phyloP scores from a whole-genome alignment of 1,284 basidiomycete genomes.

The Fistulina hepatica region DNA sequence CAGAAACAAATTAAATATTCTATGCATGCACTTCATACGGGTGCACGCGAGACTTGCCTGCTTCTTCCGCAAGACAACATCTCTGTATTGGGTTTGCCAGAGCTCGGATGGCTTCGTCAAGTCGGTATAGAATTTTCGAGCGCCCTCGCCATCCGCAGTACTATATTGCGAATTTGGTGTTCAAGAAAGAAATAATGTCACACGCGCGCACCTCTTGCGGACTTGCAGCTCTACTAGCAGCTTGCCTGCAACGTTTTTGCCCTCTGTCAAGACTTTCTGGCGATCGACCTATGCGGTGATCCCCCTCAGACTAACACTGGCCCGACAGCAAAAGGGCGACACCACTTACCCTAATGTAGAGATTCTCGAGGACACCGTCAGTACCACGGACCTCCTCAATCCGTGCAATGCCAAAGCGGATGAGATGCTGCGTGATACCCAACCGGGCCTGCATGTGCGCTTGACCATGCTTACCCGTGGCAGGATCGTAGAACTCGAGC shows the following conservation, averaged over 20 bases:
- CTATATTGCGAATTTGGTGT: too few relatives aligned
- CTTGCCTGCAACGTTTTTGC: constrained; percentile 55
- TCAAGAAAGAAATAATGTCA: too few relatives aligned
- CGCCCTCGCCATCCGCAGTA: constrained; percentile 69
- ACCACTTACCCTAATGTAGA: constrained; percentile 51
- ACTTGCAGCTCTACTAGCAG: constrained; percentile 72
- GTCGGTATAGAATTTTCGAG: constrained; percentile 61
- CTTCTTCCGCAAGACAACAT: constrained; percentile 71
- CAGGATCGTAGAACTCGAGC: constrained; percentile 76
- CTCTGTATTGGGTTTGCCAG: constrained; percentile 67
- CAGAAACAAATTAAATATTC: constrained; percentile 2
- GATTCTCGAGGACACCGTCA: constrained; percentile 50
- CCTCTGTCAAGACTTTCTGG: constrained; percentile 49
- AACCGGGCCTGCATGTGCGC: constrained; percentile 91
- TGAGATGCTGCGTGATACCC: constrained; percentile 72
- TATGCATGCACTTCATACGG: too few relatives aligned
- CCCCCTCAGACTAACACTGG: too few relatives aligned
- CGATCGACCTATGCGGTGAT: constrained; percentile 64
- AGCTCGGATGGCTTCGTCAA: constrained; percentile 60
- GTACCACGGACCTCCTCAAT: constrained; percentile 55
- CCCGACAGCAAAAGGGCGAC: not conserved
- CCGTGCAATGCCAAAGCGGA: constrained; percentile 56
- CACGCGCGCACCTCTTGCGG: constrained; percentile 38
- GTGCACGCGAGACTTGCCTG: constrained; percentile 34
- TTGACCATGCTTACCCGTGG: constrained; percentile 73